Conservation (phyloP, 352 stramenopile genomes). For the Thalassiosira exigua region DNA sequence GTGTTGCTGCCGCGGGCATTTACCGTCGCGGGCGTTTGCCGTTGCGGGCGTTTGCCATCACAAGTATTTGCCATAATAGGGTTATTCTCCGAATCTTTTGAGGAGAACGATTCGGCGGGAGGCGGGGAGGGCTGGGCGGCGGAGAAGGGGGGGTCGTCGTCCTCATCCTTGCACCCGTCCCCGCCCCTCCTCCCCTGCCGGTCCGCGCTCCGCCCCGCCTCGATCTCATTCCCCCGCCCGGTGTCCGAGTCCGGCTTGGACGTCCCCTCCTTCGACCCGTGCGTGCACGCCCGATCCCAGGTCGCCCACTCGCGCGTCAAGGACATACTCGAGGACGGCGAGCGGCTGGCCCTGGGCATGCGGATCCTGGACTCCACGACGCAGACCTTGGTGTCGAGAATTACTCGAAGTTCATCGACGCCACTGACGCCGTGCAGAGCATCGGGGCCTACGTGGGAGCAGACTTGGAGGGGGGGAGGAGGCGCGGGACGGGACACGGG, state of each 20-base stretch:
- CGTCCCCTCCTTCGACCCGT: slow-evolving; percentile 72
- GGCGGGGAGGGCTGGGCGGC: too few relatives aligned
- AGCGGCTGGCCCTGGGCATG: slow-evolving; percentile 73
- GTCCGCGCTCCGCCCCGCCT: too few relatives aligned
- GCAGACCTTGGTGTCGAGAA: slow-evolving; percentile 99
- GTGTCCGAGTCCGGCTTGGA: slow-evolving; percentile 70
- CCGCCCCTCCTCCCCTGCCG: too few relatives aligned
- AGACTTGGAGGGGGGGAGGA: not conserved
- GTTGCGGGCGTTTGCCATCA: too few relatives aligned
- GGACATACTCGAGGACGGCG: slow-evolving; percentile 69
- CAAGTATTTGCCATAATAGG: too few relatives aligned
- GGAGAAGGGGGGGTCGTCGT: too few relatives aligned
- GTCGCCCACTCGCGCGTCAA: slow-evolving; percentile 57
- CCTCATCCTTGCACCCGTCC: too few relatives aligned
- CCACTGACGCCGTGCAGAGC: slow-evolving; percentile 96
- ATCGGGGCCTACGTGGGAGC: slow-evolving; percentile 79
- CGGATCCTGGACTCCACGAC: slow-evolving; percentile 96
- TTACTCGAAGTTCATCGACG: slow-evolving; percentile 99
- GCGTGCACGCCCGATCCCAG: slow-evolving; percentile 60
- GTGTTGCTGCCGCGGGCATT: too few relatives aligned
- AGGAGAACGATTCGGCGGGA: too few relatives aligned
- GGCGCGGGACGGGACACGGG: slow-evolving; percentile 77
- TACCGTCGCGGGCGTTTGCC: too few relatives aligned
- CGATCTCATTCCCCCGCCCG: too few relatives aligned
- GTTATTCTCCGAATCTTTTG: too few relatives aligned